Base-by-base conservation (phyloP, 768 basidiomycete genomes). In the Auricularia sp. region DNA sequence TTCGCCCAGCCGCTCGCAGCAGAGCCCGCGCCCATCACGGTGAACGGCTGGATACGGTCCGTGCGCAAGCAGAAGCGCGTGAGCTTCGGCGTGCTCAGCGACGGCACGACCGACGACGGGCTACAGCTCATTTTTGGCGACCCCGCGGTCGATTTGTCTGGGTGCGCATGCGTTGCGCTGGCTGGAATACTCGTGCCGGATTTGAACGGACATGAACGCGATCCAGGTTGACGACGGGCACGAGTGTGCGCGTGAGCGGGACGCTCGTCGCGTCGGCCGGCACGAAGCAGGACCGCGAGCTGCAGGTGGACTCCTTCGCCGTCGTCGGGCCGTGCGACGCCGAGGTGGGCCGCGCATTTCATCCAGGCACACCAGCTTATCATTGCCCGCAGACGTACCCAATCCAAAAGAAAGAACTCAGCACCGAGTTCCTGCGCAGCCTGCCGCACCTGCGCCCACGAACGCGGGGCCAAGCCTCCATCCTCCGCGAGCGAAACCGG, bases 11-110 rank as follows among this genome's bases (percentile, higher is more conserved):
- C 56, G 7, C 7, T 59, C 5, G 11, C 47, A 8, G 7, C 56
- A 4, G 56, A 59, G 16, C 8, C 29, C 23, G 33, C 56, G 8
- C 11, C 11, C 12, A 59, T 80, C 0, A 79, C 78, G 18, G 80
- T 95, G 10, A 84, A 86, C 53, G 94, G 91, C 62, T 96, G 92
- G 91, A 80, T 98, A 64, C 88, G 87, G 69, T 91, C 90, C 2
- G 82, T 95, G 47, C 82, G 93, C 51, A 83, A 85, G 51, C 93
- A 96, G 76, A 96, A 96, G 78, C 86, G 86, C 61, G 80, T 93
- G n/a, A 81, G 91, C 2, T 98, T 97, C 71, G 87, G 86, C 29
- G 84, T 87, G 58, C 75, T 96, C 64, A 85, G 83, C 53, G 94
- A 97, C 74, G 94, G 94, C 3, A 91, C 88, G 63, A 84, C 83